phyloP scores from a whole-genome alignment of 345 rosid genomes.

The Hypericum androsaemum region DNA sequence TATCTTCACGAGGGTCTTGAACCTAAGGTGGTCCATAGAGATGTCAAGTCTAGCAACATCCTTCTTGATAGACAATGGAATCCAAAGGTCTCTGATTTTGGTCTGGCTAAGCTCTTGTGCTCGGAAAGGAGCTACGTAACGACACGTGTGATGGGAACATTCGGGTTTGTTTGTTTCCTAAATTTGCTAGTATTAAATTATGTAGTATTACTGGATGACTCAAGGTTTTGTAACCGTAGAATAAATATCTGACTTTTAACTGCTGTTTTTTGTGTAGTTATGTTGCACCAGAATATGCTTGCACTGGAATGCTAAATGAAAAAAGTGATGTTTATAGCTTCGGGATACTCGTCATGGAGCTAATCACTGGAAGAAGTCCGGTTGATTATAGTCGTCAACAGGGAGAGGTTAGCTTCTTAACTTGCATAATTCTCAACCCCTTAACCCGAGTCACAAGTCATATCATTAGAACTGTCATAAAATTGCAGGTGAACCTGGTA shows the following conservation, averaged over 20 bases:
- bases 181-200: background rate
- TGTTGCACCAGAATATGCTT: constrained; percentile 97
- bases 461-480: constrained; percentile 9
- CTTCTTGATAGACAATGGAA: constrained; percentile 86
- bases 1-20: constrained; percentile 98
- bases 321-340: constrained; percentile 92
- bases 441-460: background rate
- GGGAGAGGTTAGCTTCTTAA: constrained; percentile 51
- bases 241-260: constrained; percentile 5
- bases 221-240: background rate
- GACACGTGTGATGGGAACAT: constrained; percentile 96
- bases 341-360: constrained; percentile 87
- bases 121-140: constrained; percentile 80
- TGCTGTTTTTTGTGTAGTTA: constrained; percentile 38
- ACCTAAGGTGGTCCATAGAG: constrained; percentile 94
- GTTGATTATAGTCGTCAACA: constrained; percentile 81
- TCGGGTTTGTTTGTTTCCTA: constrained; percentile 49
- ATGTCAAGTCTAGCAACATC: constrained; percentile 84
- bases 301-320: constrained; percentile 92
- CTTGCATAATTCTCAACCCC: too few relatives aligned
- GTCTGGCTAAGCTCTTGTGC: constrained; percentile 83
- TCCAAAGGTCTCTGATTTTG: constrained; percentile 89
- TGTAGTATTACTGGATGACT: background rate
- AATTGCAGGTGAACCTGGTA: constrained; percentile 74
- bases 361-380: constrained; percentile 78